Percentiles rank a stretch among this genome's conserved stretches.
Conservation (phyloP, 179 eudicot genomes). For the Beta macrorhiza region DNA sequence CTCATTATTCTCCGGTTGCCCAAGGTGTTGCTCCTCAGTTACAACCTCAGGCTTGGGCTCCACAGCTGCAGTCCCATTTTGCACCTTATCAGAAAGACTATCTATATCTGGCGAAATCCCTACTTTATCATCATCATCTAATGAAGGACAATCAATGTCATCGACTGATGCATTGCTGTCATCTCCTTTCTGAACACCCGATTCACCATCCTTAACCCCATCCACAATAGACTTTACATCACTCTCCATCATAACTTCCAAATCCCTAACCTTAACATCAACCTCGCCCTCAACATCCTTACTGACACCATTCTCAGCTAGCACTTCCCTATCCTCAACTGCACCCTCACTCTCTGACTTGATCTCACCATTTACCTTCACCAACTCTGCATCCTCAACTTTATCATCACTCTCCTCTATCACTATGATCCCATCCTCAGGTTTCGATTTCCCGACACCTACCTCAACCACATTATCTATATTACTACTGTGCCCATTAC, state of each 20-base stretch:
- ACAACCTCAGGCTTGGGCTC: conserved; percentile 16
- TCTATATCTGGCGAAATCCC: neutral
- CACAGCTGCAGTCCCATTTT: neutral
- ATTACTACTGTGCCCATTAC: neutral
- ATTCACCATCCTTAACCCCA: conserved; percentile 26
- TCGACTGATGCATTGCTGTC: conserved; percentile 11
- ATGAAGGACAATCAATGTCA: conserved; percentile 6
- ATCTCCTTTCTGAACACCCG: conserved; percentile 24
- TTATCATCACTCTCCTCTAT: neutral
- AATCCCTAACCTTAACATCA: conserved; percentile 12
- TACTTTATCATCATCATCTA: conserved; percentile 27
- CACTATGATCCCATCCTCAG: conserved; percentile 12
- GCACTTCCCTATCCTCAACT: conserved; percentile 10
- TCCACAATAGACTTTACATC: neutral
- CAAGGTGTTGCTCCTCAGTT: conserved; percentile 16
- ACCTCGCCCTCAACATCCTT: neutral
- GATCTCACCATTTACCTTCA: conserved; percentile 24
- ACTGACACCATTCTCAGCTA: neutral
- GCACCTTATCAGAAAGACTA: conserved; percentile 25
- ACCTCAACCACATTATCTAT: conserved; percentile 8
- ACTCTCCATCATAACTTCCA: conserved; percentile 5
- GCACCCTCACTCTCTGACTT: conserved; percentile 10
- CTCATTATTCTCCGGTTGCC: conserved; percentile 26
- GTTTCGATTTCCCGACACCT: conserved; percentile 1
- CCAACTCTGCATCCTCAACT: conserved; percentile 4